Evolutionary conservation across 1,284 basidiomycete genomes (phyloP), one percentile per base, ranked within the genome.

Genomic region (Anthracocystis panici-leucophaei): DNA sequence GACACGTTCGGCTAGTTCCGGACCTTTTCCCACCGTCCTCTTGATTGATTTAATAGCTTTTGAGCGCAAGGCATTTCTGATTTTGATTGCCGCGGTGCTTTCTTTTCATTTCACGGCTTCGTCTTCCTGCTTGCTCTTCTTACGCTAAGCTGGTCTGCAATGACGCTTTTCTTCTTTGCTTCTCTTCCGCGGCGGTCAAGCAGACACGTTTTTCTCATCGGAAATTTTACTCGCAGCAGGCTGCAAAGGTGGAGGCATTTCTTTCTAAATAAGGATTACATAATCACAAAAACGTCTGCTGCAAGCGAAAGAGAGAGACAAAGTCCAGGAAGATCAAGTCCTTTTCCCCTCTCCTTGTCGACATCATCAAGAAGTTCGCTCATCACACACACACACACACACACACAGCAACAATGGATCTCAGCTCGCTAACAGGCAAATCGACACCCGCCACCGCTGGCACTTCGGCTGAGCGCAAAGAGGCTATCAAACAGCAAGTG

Each of bases 401-500:
- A 45, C 27, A 54, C 31, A 54, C 52, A 38, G 35, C 35, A 57
- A 72, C 25, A 5, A 79, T 81, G 79, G 78, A 79, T 66, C 70
- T 81, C 51, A 76, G 75, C 55, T 74, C 65, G 31, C 51, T 75
- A 33, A 71, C 72, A 54, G 75, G 72, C n/a, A 69, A 66, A 35
- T 29, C 49, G 14, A 21, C 60, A 9, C 20, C 50, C 49, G 61
- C 55, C 23, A 41, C 31, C 25, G 57, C 51, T 12, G 69, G 56
- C 21, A 76, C 76, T 42, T 78, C 78, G 18, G 65, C 73, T 2
- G 82, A 83, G 63, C 66, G 75, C 31, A 84, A 84, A 61, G 82
- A 84, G 31, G 80, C 81, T 20, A 71, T 84, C 57, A 84, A 84
- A 73, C 72, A 77, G 63, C 82, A 82, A 63, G 78, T 83, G 63